phyloP scores from a whole-genome alignment of 139 green algal species.

The Tetraselmis striata region DNA sequence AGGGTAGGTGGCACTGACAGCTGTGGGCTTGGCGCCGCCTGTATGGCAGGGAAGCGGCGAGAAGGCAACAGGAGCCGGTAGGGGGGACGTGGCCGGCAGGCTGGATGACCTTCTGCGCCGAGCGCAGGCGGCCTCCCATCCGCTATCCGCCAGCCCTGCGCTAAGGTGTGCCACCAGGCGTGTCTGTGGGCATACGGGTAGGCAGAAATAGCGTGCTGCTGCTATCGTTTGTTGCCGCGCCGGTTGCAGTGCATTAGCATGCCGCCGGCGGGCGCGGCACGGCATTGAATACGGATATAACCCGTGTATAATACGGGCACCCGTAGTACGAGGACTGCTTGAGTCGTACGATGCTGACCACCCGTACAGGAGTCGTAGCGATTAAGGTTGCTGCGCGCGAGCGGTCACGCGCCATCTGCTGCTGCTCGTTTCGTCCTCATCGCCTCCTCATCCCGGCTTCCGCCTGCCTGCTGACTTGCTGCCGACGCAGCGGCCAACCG shows the following conservation, averaged over 20 bases:
- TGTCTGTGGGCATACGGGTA: not conserved
- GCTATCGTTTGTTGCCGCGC: not conserved
- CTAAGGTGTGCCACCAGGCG: no score
- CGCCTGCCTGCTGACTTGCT: no score
- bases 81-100: not conserved
- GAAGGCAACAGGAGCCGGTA: not conserved
- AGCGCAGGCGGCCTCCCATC: not conserved
- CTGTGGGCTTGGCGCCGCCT: not conserved
- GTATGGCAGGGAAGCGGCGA: not conserved
- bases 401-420: no score
- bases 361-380: no score
- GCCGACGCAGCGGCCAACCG: no score
- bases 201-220: not conserved
- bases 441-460: no score
- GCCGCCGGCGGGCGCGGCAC: not conserved
- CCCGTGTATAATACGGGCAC: not conserved
- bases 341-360: no score
- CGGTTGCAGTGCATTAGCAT: not conserved
- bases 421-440: no score
- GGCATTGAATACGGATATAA: not conserved
- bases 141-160: not conserved
- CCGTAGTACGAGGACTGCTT: no score
- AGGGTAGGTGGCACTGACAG: not conserved
- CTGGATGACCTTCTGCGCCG: not conserved
- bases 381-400: no score